These are phyloP conservation scores for Dendrostoma leiphaemia DNA, from an alignment of 2,329 filamentous ascomycete species.

Conservation along the genomic window DNA sequence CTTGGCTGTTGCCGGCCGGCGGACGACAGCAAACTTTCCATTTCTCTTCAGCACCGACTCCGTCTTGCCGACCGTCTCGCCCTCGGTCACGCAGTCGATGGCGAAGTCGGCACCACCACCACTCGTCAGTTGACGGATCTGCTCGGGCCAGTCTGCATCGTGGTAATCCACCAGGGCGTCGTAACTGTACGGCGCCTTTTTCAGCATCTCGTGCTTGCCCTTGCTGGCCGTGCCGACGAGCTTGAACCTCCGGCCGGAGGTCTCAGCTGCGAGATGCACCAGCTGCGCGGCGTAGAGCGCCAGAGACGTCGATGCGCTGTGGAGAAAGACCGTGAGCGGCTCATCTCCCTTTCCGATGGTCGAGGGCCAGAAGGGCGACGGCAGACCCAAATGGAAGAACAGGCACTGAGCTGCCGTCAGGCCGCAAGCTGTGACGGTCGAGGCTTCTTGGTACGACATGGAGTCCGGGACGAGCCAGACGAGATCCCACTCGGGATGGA, in stretches of 20 bases:
- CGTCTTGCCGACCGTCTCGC: neutral
- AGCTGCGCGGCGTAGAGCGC: slow-evolving; percentile 31
- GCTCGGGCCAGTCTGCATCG: slow-evolving; percentile 29
- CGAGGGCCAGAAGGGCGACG: slow-evolving; percentile 28
- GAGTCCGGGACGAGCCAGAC: slow-evolving; percentile 33
- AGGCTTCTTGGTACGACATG: slow-evolving; percentile 31
- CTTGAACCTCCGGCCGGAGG: slow-evolving; percentile 17
- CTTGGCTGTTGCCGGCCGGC: neutral
- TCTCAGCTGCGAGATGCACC: slow-evolving; percentile 14
- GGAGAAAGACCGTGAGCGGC: slow-evolving; percentile 25
- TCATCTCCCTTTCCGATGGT: neutral
- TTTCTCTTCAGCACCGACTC: neutral
- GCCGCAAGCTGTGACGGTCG: slow-evolving; percentile 36
- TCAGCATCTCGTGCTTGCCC: slow-evolving; percentile 25
- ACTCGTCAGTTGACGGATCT: slow-evolving; percentile 26
- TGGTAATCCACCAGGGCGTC: slow-evolving; percentile 37
- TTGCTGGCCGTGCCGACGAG: slow-evolving; percentile 28
- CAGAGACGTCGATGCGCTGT: slow-evolving; percentile 31
- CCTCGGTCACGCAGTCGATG: slow-evolving; percentile 26
- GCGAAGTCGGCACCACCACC: slow-evolving; percentile 29
- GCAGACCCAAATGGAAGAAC: slow-evolving; percentile 34
- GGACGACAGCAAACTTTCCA: neutral
- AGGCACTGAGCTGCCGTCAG: slow-evolving; percentile 42
- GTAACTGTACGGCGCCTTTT: slow-evolving; percentile 32
- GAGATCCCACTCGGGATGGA: slow-evolving; percentile 32